A percentile compares a stretch with the other conserved stretches of the same genome.
Evolutionary conservation across 805 yeast species (phyloP).

Genomic region (Yarrowia porcina): DNA sequence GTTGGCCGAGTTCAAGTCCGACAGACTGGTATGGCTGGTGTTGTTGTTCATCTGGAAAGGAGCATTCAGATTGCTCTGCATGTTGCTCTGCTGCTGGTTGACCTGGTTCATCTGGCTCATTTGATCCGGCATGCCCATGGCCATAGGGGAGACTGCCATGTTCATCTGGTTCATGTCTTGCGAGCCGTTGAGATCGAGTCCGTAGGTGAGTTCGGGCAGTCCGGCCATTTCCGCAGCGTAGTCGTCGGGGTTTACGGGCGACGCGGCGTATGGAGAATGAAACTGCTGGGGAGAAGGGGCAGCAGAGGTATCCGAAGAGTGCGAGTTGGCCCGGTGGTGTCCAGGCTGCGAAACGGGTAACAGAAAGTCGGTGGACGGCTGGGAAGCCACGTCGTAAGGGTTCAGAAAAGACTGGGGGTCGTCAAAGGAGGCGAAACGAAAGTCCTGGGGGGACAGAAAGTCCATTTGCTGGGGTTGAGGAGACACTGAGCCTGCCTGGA

Average conservation of each 20-base stretch:
- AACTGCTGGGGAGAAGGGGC: conserved; percentile 17
- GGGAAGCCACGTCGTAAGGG: not conserved
- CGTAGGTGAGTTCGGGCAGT: conserved; percentile 2
- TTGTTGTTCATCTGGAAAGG: not conserved
- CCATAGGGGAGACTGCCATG: conserved; percentile 6
- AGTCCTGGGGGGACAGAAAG: conserved; percentile 19
- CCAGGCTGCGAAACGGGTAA: not conserved
- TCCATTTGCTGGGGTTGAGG: conserved; percentile 12
- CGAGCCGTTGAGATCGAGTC: not conserved
- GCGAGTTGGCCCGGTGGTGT: conserved; percentile 2
- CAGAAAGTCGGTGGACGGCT: not conserved
- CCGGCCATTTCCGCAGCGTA: conserved; percentile 20
- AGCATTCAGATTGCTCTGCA: not conserved
- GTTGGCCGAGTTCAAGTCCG: not conserved
- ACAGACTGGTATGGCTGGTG: not conserved
- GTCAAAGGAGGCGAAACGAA: conserved; percentile 6
- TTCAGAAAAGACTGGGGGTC: conserved; percentile 15
- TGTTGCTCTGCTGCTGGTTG: not conserved
- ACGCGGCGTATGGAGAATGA: conserved; percentile 10
- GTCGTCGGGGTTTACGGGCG: conserved; percentile 22
- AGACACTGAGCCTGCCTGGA: conserved; percentile 19
- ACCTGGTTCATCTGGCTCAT: not conserved
- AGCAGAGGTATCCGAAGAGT: conserved; percentile 21
- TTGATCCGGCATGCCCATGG: conserved; percentile 12
- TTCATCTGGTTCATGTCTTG: not conserved